Evolutionary conservation across 2,329 filamentous ascomycete species (phyloP), one percentile per base, ranked within the genome.

Genomic region (Phialophora macrospora): DNA sequence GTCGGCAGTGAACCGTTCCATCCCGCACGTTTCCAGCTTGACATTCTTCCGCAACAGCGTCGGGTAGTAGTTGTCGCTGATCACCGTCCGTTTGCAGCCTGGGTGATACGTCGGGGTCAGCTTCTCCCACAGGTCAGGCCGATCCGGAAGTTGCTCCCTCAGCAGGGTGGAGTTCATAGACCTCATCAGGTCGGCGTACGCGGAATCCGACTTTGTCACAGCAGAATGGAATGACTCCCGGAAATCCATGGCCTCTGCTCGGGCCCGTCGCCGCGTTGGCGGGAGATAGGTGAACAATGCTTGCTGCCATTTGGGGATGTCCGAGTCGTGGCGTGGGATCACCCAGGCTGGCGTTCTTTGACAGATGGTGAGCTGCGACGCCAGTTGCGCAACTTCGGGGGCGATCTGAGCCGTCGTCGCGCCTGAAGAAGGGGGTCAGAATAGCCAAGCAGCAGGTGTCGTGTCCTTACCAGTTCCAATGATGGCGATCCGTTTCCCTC

Each of bases 281-380:
- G 85, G 84, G 0, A 85, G 51, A 68, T 84, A 85, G 62, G 76
- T 79, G 60, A 82, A 79, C 1, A 85, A 58, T 12, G 75, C 72
- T 26, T 79, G 77, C 67, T 78, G 74, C 46, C 81, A 63, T 0
- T 77, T 59, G 2, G 81, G 78, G 1, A 87, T 78, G 0, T 79
- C 74, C 1, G 73, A 75, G 63, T 88, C 85, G 5, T 76, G 66
- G 12, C 85, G 82, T 1, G 85, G 84, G 2, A 85, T 78, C 7
- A 87, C 74, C 84, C 85, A 87, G 68, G 87, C 87, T 0, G 85
- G 84, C 0, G 84, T 84, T 14, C 86, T 78, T 72, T 87, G 85
- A 73, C 83, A 87, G 14, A 88, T 76, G 0, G 81, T 82, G 8
- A 88, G 73, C 6, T 80, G 76, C 2, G 80, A 77, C 17, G 80